These are phyloP conservation scores for Tephrocybe sp. DNA, from an alignment of 768 basidiomycete genomes.

Conservation along the genomic window DNA sequence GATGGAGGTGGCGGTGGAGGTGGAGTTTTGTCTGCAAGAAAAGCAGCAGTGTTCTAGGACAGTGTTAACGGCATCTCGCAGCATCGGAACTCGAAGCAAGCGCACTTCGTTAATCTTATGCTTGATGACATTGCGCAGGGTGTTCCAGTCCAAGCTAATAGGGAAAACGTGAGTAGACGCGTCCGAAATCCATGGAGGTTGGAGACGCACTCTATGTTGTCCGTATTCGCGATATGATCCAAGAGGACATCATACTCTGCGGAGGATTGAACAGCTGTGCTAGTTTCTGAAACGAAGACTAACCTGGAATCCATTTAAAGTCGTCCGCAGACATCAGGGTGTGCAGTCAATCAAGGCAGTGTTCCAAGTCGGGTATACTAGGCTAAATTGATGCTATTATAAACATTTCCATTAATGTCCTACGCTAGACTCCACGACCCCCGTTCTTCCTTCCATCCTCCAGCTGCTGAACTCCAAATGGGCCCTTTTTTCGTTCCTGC, in stretches of 20 bases:
- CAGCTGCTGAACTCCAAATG: conserved; percentile 19
- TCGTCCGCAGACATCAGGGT: conserved; percentile 16
- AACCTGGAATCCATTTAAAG: conserved; percentile 57
- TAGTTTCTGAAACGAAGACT: not conserved
- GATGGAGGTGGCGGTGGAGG: conserved; percentile 32
- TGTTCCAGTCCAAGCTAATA: conserved; percentile 63
- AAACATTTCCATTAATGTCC: conserved; percentile 21
- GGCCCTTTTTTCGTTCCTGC: conserved; percentile 23
- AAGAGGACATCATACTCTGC: conserved; percentile 59
- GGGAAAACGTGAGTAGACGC: conserved; percentile 12
- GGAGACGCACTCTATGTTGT: conserved; percentile 54
- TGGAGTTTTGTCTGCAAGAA: conserved; percentile 38
- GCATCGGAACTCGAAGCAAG: conserved; percentile 12
- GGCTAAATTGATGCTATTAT: not conserved
- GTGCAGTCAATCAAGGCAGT: not conserved
- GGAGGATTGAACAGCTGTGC: not conserved
- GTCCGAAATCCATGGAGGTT: conserved; percentile 6
- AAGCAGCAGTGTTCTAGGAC: conserved; percentile 47
- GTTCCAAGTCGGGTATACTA: not conserved
- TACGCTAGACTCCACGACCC: conserved; percentile 25
- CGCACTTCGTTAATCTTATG: conserved; percentile 64
- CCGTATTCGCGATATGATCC: conserved; percentile 61
- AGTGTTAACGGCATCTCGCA: conserved; percentile 7
- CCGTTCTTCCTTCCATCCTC: conserved; percentile 2
- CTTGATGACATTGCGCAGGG: conserved; percentile 71